These are phyloP conservation scores for Verticillium tricorpus DNA, from an alignment of 2,329 filamentous ascomycete genomes.

Conservation along the genomic window DNA sequence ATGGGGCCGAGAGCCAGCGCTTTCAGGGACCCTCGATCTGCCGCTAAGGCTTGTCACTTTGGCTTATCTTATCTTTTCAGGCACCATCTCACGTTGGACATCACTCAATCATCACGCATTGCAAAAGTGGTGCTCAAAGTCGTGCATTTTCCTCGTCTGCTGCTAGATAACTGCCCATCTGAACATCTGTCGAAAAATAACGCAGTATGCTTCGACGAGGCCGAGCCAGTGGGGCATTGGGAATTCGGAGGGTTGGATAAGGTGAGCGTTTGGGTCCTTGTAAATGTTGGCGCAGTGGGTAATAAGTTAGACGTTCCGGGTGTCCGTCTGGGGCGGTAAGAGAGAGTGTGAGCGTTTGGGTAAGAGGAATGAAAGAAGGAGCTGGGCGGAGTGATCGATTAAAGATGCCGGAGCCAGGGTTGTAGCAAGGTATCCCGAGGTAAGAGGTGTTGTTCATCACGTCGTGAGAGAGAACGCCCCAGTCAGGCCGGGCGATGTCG, in stretches of 20 bases:
- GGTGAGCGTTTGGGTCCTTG: neutral
- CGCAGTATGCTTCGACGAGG: constrained; percentile 1
- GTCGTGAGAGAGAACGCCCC: constrained; percentile 1
- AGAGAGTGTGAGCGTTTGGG: constrained; percentile 2
- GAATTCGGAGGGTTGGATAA: neutral
- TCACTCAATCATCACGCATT: neutral
- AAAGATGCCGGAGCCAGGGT: constrained; percentile 11
- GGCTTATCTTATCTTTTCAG: neutral
- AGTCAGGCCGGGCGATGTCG: neutral
- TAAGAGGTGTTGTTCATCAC: constrained; percentile 2
- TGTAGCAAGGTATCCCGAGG: constrained; percentile 7
- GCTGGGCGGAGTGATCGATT: constrained; percentile 11
- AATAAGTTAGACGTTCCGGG: constrained; percentile 1
- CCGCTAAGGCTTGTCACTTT: neutral
- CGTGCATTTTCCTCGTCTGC: constrained; percentile 17
- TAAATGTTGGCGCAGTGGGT: neutral
- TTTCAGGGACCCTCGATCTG: neutral
- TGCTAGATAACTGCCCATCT: constrained; percentile 20
- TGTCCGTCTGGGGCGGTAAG: constrained; percentile 1
- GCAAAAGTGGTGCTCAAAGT: constrained; percentile 3
- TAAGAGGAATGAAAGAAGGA: constrained; percentile 4
- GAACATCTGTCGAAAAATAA: constrained; percentile 11
- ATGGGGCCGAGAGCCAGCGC: neutral
- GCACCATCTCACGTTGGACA: neutral
- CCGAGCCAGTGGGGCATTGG: neutral